Percentiles rank a stretch among this genome's conserved stretches.
phyloP scores from a whole-genome alignment of 768 basidiomycete species.

The Stropharia rugosoannulata region DNA sequence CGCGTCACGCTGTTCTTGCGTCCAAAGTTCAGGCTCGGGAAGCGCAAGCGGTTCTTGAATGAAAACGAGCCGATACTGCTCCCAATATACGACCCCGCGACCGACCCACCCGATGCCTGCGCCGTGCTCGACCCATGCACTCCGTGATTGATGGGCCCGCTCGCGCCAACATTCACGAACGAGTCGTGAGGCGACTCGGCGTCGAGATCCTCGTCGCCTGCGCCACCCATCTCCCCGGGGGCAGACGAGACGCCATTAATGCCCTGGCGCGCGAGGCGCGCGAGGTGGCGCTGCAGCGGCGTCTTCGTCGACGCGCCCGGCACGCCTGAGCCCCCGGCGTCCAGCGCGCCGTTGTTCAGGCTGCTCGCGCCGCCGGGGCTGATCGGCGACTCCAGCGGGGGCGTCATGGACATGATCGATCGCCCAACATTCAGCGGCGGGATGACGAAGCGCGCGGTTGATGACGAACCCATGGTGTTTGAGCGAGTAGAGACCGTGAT shows the following conservation, averaged over 20 bases:
- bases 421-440: slow-evolving; percentile 55
- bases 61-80: slow-evolving; percentile 59
- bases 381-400: slow-evolving; percentile 38
- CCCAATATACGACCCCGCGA: slow-evolving; percentile 63
- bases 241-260: slow-evolving; percentile 81
- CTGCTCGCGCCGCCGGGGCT: slow-evolving; percentile 27
- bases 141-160: slow-evolving; percentile 29
- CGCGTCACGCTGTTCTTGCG: slow-evolving; percentile 34
- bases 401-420: slow-evolving; percentile 40
- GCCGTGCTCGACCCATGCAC: slow-evolving; percentile 36
- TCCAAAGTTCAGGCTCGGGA: slow-evolving; percentile 73
- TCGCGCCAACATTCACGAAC: slow-evolving; percentile 61
- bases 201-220: slow-evolving; percentile 38
- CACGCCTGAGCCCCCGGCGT: neutral
- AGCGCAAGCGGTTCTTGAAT: slow-evolving; percentile 69
- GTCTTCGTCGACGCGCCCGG: slow-evolving; percentile 51
- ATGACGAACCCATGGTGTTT: slow-evolving; percentile 28
- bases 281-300: slow-evolving; percentile 76
- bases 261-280: slow-evolving; percentile 79
- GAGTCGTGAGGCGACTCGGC: slow-evolving; percentile 73
- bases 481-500: slow-evolving; percentile 38
- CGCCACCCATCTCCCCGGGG: slow-evolving; percentile 57
- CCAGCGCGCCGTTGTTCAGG: slow-evolving; percentile 27
- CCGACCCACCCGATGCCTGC: slow-evolving; percentile 54
- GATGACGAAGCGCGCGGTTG: slow-evolving; percentile 45